phyloP scores from a whole-genome alignment of 73 alveolate genomes.

The Uronychia binucleata region DNA sequence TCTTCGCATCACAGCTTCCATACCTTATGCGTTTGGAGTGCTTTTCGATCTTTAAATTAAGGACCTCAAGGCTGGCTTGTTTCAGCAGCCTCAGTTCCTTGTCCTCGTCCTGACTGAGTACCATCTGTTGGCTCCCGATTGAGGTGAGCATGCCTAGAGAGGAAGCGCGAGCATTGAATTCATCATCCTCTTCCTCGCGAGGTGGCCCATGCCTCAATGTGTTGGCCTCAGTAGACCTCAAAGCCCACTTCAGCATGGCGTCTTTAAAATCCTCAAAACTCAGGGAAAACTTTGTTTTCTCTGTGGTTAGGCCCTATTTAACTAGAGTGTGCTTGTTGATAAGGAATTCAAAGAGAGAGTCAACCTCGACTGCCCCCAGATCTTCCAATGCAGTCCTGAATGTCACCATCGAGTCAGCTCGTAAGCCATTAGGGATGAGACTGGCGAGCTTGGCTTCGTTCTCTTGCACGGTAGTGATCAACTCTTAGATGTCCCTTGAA shows the following conservation, averaged over 20 bases:
- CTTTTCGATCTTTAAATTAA: background rate
- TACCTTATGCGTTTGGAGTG: background rate
- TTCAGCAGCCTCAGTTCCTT: background rate
- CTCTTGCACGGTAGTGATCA: background rate
- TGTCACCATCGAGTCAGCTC: background rate
- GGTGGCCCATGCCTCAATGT: too few relatives aligned
- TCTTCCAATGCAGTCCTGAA: background rate
- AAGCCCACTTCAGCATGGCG: background rate
- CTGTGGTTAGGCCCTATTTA: background rate
- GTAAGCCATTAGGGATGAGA: background rate
- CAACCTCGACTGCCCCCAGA: background rate
- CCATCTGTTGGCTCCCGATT: background rate
- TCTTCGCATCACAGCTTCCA: background rate
- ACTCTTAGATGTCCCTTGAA: background rate
- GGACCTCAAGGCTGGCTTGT: background rate
- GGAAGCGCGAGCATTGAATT: background rate
- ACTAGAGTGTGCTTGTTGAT: background rate
- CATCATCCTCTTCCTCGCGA: background rate
- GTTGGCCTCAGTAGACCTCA: background rate
- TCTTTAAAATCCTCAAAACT: background rate
- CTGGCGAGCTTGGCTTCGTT: background rate
- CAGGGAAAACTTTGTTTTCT: background rate
- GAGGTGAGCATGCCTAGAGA: background rate
- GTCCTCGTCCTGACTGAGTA: background rate
- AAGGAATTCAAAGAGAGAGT: background rate